These are phyloP conservation scores for sweet orange (Citrus sinensis) DNA, from an alignment of 345 rosid species.

Conservation along the genomic window DNA sequence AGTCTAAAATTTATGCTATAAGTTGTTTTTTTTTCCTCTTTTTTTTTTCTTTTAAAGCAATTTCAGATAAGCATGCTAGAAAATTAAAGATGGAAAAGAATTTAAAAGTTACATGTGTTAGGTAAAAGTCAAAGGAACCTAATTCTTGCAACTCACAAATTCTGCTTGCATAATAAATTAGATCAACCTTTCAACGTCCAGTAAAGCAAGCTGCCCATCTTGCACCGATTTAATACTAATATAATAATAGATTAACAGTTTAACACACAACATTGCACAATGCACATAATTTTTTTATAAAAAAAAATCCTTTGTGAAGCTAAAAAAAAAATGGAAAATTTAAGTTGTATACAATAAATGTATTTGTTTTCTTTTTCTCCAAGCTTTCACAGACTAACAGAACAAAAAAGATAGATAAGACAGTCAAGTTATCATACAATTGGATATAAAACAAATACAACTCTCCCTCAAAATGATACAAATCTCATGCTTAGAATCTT, in stretches of 20 bases:
- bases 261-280: not conserved
- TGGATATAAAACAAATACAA: not conserved
- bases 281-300: too few species aligned
- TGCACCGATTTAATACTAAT: not conserved
- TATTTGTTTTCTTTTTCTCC: not conserved
- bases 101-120: not conserved
- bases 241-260: not conserved
- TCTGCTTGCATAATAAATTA: not conserved
- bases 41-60: not conserved
- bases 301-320: too few species aligned
- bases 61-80: not conserved
- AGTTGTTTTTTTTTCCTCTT: too few species aligned
- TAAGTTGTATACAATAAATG: not conserved
- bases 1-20: too few species aligned
- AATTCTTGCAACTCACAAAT: not conserved
- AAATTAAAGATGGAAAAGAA: not conserved
- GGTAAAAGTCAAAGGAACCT: not conserved
- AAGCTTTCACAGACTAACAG: not conserved
- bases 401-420: constrained; percentile 11
- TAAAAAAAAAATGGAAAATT: not conserved
- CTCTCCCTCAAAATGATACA: not conserved
- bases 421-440: constrained; percentile 9
- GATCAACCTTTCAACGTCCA: not conserved
- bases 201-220: not conserved
- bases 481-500: constrained; percentile 4